Evolutionary conservation across 2,329 filamentous ascomycete genomes (phyloP), one percentile per base, ranked within the genome.

Genomic region (Pestalotiopsis sp.): DNA sequence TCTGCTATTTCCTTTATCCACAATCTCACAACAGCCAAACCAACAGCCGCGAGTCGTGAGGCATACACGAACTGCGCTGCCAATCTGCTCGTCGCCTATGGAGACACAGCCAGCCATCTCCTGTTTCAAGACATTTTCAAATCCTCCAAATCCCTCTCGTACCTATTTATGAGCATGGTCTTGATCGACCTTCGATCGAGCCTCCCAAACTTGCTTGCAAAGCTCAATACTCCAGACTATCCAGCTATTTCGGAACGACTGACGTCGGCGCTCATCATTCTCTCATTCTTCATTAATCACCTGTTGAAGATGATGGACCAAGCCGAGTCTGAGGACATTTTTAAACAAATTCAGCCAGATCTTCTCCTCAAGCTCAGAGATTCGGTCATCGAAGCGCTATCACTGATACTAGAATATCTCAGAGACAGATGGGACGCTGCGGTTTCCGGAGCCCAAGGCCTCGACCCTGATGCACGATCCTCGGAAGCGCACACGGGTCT

Each of bases 341-440:
- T 75, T 4, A 79, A 87, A 58, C 75, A 82, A 41, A 85, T 90
- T 80, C 78, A 86, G 0, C 86, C 89, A 0, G 88, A 90, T 67
- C 84, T 86, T 27, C 83, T 93, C 31, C 80, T 92, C 14, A 89
- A 88, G 73, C 79, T 92, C 5, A 85, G 89, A 52, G 87, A 84
- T 64, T 82, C 85, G 66, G 85, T 92, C 65, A 83, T 86, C 1
- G 91, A 93, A 74, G 89, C 90, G 3, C 84, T 92, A 75, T 89
- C 88, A 0, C 78, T 90, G 1, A 85, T 86, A 0, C 85, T 90
- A 69, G 91, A 92, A 78, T 91, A 90, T 75, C 83, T 93, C 1
- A 86, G 90, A 56, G 91, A 93, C 74, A 82, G 90, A n/a, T 92
- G 89, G 88, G 91, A 93, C 74, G 88, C 88, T 4, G 86, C 87